Base-by-base conservation (phyloP, 192 early-diverging fungal species). In the Fimicolochytrium jonesii region DNA sequence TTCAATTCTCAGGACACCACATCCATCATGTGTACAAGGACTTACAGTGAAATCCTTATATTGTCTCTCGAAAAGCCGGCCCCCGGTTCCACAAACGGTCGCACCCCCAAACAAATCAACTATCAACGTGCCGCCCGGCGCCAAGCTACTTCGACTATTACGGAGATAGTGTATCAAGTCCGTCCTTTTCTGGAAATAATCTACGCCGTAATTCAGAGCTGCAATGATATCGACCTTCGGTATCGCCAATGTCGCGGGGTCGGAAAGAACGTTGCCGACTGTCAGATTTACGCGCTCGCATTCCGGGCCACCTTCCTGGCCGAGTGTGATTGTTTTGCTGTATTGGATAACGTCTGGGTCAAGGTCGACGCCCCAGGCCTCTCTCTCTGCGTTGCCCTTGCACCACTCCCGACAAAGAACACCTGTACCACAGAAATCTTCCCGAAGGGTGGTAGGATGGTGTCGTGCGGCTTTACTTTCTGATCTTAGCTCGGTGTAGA, bases 351-450 rank as follows among this genome's bases (percentile, higher is more conserved):
- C 74, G 2, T 49, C 34, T 10, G 67, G 48, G 32, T 80, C 78
- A 47, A 80, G 64, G 51, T 77, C 78, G 17, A 80, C 67, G n/a
- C 75, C 78, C 33, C 49, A 68, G 2, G 77, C 73, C 15, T 49
- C 31, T 15, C 66, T 47, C 22, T 42, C 58, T 3, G 64, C 59
- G 20, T 34, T 18, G 13, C 32, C 30, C 26, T 50, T 45, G 34
- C 67, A 58, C 74, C 74, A 80, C 55, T 77, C 74, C 35, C 56
- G 48, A 46, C 74, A 80, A 20, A 79, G 49, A n/a, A 63, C 64
- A 3, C 72, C 78, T 4, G 78, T 80, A 0, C 78, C 78, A 35
- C 78, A 80, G 50, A 80, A 80, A 37, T 80, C 78, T 54, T 80
- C 75, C 42, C 78, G 71, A 30, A 77, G 62, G 11, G 28, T 56